These are phyloP conservation scores for Syzygium syzygioides DNA, from an alignment of 441 rosid species.

Conservation along the genomic window DNA sequence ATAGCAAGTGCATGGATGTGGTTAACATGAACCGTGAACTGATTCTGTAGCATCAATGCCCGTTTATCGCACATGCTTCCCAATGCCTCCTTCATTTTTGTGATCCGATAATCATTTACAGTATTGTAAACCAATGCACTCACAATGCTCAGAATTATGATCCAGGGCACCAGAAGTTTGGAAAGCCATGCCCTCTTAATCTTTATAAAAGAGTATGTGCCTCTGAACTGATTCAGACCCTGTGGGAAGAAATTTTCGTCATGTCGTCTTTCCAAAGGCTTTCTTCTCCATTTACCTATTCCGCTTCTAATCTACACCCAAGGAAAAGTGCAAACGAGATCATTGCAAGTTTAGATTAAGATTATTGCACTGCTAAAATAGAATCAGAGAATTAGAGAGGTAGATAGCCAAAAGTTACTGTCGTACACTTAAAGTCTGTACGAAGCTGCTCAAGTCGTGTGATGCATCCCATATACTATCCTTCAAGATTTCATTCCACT, in stretches of 20 bases:
- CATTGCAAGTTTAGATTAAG: background rate
- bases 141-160: background rate
- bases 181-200: background rate
- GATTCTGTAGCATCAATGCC: background rate
- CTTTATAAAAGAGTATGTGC: background rate
- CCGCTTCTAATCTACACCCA: background rate
- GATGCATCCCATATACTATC: background rate
- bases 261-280: background rate
- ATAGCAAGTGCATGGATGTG: background rate
- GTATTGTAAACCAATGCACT: background rate
- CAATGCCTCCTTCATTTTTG: background rate
- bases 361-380: background rate
- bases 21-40: background rate
- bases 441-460: background rate
- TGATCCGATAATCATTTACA: background rate
- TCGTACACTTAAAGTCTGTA: background rate
- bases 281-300: background rate
- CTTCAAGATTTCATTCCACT: background rate
- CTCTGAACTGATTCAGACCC: background rate
- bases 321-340: background rate
- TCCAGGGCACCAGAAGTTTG: background rate
- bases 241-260: background rate
- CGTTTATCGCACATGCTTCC: background rate
- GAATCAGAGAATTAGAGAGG: background rate
- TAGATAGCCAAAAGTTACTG: rapidly evolving